These are phyloP conservation scores for Boletus tylopilopsis DNA, from an alignment of 768 basidiomycete species.

Conservation along the genomic window DNA sequence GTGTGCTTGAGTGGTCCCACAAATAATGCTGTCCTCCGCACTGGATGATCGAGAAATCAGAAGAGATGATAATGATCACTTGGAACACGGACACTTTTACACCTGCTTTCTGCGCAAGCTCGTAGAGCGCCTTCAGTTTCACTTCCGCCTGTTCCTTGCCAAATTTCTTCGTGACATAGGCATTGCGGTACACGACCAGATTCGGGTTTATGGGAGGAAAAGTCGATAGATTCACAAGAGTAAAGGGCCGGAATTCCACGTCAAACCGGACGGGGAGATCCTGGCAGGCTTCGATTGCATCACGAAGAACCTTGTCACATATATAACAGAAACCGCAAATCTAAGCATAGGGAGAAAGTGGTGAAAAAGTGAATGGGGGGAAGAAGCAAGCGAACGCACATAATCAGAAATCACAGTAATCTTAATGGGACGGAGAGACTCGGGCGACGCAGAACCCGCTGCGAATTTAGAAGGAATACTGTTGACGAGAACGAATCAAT, in stretches of 20 bases:
- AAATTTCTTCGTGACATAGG: slow-evolving; percentile 18
- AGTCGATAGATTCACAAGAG: slow-evolving; percentile 14
- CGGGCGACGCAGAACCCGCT: not conserved
- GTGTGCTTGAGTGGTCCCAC: slow-evolving; percentile 39
- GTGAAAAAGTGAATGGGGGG: not conserved
- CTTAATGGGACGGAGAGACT: slow-evolving; percentile 25
- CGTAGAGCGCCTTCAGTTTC: slow-evolving; percentile 20
- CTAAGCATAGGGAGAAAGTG: slow-evolving; percentile 5
- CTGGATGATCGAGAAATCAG: slow-evolving; percentile 19
- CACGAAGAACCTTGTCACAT: slow-evolving; percentile 30
- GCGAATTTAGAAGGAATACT: slow-evolving; percentile 21
- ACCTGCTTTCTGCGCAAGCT: slow-evolving; percentile 23
- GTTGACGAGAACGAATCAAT: not conserved
- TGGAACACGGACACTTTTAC: slow-evolving; percentile 20
- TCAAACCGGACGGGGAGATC: slow-evolving; percentile 31
- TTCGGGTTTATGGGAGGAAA: not conserved
- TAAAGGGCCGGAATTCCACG: slow-evolving; percentile 31
- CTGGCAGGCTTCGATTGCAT: slow-evolving; percentile 31
- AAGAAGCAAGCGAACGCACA: slow-evolving; percentile 12
- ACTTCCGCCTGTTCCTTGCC: slow-evolving; percentile 26
- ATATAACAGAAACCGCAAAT: slow-evolving; percentile 37
- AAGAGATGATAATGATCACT: not conserved
- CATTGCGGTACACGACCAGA: slow-evolving; percentile 15
- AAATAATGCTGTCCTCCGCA: slow-evolving; percentile 34
- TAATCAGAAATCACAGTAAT: slow-evolving; percentile 33